These are phyloP conservation scores for Hypholoma sublateritium DNA, from an alignment of 768 basidiomycete species.

Conservation along the genomic window DNA sequence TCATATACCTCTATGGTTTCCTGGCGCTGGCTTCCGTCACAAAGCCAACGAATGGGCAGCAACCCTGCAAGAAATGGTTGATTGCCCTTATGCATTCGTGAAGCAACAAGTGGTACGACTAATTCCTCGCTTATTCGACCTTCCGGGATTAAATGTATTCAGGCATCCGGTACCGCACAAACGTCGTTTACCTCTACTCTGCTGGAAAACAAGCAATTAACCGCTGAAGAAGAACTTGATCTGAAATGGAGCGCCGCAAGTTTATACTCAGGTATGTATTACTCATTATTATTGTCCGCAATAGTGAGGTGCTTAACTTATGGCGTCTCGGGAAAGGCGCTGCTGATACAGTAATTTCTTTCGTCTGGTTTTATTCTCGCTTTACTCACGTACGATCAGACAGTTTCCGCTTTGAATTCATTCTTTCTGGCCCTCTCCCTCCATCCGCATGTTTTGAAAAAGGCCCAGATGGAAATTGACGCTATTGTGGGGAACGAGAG, in stretches of 20 bases:
- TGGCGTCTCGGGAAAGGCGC: constrained; percentile 38
- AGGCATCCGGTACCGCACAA: constrained; percentile 61
- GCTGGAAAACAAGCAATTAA: constrained; percentile 50
- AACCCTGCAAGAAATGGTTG: constrained; percentile 55
- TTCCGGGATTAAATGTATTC: background rate
- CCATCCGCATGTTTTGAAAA: constrained; percentile 53
- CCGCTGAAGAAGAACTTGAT: constrained; percentile 55
- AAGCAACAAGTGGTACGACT: constrained; percentile 58
- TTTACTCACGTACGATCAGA: constrained; percentile 34
- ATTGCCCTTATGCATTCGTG: constrained; percentile 54
- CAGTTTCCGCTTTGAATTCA: constrained; percentile 58
- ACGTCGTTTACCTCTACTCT: constrained; percentile 59
- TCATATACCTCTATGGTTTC: constrained; percentile 62
- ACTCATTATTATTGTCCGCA: background rate
- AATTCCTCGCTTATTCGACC: constrained; percentile 5
- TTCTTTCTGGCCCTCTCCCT: constrained; percentile 64
- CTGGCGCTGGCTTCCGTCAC: constrained; percentile 57
- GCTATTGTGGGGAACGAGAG: constrained; percentile 56
- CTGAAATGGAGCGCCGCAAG: constrained; percentile 69
- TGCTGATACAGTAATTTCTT: constrained; percentile 49
- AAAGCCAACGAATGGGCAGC: constrained; percentile 52
- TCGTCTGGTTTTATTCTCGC: background rate
- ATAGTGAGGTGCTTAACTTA: background rate
- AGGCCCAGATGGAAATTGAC: constrained; percentile 66
- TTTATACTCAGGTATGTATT: constrained; percentile 46